Evolutionary conservation across 805 yeast species (phyloP), one percentile per base, ranked within the genome.

Genomic region (Wickerhamomyces strasburgensis): DNA sequence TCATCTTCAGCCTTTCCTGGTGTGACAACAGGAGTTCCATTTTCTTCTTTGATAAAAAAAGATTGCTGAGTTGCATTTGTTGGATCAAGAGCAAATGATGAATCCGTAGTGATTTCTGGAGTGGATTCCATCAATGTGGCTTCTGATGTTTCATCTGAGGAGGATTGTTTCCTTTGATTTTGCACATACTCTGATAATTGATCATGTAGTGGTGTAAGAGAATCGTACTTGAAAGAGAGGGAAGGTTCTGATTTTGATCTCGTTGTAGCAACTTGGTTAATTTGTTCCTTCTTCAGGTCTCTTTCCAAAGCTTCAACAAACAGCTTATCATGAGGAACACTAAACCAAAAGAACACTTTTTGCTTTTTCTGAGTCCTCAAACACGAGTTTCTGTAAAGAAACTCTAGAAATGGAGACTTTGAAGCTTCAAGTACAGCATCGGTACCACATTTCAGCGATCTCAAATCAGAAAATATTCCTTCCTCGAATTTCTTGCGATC

Each of bases 401-500:
- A 88, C 44, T 82, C 84, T 42, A 90, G 67, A 56, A 90, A 88
- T 25, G 78, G 80, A 0, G 95, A 85, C 55, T 84, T 78, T 13
- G 98, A 96, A 32, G 75, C 77, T 57, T 90, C 98, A 40, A 90
- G 65, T 5, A 86, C 73, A 11, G 98, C 96, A 65, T 87, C 90
- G 5, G 78, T 71, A 16, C 93, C 95, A 56, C 87, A 76, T 61
- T 89, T 90, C 42, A 93, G 67, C 44, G 84, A 78, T 48, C 98
- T 74, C 46, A 90, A 64, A 58, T 93, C 98, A 6, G 95, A 83
- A 51, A 93, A 90, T 19, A 90, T 80, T 15, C 98, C 97, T 63
- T 90, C 98, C 65, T 90, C 98, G 56, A 90, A 90, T 63, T 93
- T 90, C 62, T 93, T 89, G 49, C 95, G 70, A 58, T 93, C 96